Evolutionary conservation across 148 eudicot species (phyloP), one percentile per base, ranked within the genome.

Genomic region (Rhododendron ferrugineum): DNA sequence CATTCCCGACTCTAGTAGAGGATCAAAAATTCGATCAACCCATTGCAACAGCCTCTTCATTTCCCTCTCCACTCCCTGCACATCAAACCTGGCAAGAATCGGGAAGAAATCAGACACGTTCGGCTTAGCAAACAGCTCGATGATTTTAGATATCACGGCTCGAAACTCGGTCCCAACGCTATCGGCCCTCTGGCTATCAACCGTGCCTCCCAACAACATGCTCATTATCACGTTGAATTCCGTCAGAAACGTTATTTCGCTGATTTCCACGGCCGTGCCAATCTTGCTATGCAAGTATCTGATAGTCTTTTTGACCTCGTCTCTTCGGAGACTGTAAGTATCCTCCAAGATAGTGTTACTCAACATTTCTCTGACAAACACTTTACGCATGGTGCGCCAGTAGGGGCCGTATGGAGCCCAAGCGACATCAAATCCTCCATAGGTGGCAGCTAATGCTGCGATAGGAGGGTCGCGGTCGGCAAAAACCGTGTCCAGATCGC

Each of bases 31-130:
- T 3, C 37, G 46, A 18, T 89, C 90, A n/a, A 88, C 16, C 22
- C 60, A 11, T 28, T 64, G 14, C 36, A 78, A 44, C 10, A 84
- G 22, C 54, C 14, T 66, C 86, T 85, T 86, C 87, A 83, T 86
- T 66, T 50, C 70, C 37, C 58, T 77, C 80, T 73, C 75, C 64
- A 92, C 81, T 26, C 90, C 93, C 54, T 91, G 93, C 60, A 91
- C 3, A 79, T 91, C 93, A 62, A 90, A 85, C 85, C 87, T 72
- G 0, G 86, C 88, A 11, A 93, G 85, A 8, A 60, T 30, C 1
- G 93, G 95, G 49, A 89, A 89, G 64, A 88, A 85, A 75, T 93
- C 93, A 2, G 91, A 91, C 11, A 93, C 34, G 73, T 91, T 93
- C 0, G 92, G 92, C 79, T 50, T 84, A 23, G 78, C 90, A 26